Evolutionary conservation across 257 asterid species (phyloP).

Genomic region (Solanum neorickii): DNA sequence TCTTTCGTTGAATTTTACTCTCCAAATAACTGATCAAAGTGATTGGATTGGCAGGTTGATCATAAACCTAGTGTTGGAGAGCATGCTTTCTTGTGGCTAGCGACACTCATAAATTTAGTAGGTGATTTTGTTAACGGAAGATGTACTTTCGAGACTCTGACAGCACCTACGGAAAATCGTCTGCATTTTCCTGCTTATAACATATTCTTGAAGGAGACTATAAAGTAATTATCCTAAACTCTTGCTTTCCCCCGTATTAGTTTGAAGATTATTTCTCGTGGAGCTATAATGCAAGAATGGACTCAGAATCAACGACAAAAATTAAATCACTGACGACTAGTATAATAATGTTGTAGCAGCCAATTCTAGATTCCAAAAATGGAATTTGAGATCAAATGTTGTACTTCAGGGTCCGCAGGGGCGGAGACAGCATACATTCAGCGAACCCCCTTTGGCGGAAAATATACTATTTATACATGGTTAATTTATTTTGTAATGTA

Average conservation of each 20-base stretch:
- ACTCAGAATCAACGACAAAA: not conserved
- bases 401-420: not conserved
- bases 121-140: conserved; percentile 73
- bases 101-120: conserved; percentile 45
- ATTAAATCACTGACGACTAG: not conserved
- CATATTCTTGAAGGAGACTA: conserved; percentile 59
- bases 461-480: too few relatives aligned
- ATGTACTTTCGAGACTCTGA: conserved; percentile 71
- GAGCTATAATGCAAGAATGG: not conserved
- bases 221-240: conserved; percentile 18
- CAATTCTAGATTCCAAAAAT: not conserved
- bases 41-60: conserved; percentile 41
- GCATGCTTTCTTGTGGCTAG: conserved; percentile 76
- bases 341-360: not conserved
- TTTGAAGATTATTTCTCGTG: not conserved
- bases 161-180: conserved; percentile 53
- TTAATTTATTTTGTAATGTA: not conserved
- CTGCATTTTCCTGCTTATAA: conserved; percentile 82
- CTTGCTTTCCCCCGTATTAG: not conserved
- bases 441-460: too few relatives aligned
- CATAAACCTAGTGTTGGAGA: conserved; percentile 51
- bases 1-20: not conserved
- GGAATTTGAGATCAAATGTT: not conserved
- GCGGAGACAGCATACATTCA: too few relatives aligned
- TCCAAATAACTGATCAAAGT: not conserved